Evolutionary conservation across 108 stramenopile species (phyloP), one percentile per base, ranked within the genome.

Genomic region (Pseudonitzschia delicatissima): DNA sequence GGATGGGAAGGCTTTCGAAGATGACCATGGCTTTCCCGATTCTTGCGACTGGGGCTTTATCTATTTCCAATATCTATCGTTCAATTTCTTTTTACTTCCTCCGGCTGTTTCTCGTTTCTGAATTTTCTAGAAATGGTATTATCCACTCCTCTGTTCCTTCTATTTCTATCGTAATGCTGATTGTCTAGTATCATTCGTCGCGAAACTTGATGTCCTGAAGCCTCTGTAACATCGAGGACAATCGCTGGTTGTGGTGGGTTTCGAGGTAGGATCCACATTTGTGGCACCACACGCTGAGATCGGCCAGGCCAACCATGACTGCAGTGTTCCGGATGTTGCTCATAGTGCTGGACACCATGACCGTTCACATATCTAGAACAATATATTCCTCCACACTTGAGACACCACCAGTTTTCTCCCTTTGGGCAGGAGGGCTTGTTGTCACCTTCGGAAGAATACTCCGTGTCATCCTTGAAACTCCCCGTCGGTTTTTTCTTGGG

Each of bases 271-370:
- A 70, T 18, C 64, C 49, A 52, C 90, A 92, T 17, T 68, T 70
- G 67, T 92, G 80, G 66, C 90, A 92, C 90, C 90, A 92, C 1
- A 92, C 86, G 15, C 82, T 83, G 55, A 92, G 67, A 74, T 92
- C 91, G 3, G 82, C 73, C 58, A 92, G 59, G 49, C 85, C 82
- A 4, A 79, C 78, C 23, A 78, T 82, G 21, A 88, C 64, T n/a
- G 49, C 87, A 87, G 71, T 92, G 87, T 5, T 74, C 74, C 31
- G 57, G 62, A 44, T 61, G 59, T 23, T 21, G 77, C 42, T 87
- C 68, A 62, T 73, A 88, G 68, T 92, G 91, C 15, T 67, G 40
- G 45, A 80, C 58, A 25, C 81, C 80, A 73, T 92, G 91, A 15
- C 82, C 86, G 73, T 87, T 84, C 55, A 77, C 80, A 64, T 92